Conservation (phyloP, 495 filamentous ascomycete genomes). For the Choiromyces venosus region DNA sequence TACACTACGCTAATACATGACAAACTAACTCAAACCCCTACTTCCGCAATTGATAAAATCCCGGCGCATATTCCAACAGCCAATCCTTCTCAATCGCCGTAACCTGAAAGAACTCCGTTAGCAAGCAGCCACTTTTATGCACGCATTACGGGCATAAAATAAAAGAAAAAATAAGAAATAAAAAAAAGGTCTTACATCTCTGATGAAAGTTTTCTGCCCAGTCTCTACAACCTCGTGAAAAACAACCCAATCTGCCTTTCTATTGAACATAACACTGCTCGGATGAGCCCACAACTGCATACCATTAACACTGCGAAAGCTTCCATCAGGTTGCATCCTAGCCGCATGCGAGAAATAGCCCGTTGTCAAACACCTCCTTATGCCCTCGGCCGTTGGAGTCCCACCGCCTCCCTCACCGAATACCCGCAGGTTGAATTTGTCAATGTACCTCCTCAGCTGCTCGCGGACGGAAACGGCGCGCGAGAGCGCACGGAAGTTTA, state of each 20-base stretch:
- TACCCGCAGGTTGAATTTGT: constrained; percentile 56
- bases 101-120: constrained; percentile 42
- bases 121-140: background rate
- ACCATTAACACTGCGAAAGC: constrained; percentile 68
- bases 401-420: constrained; percentile 40
- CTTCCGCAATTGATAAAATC: constrained; percentile 64
- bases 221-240: constrained; percentile 95
- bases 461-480: constrained; percentile 80
- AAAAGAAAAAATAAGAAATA: background rate
- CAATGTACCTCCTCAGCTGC: constrained; percentile 80
- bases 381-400: constrained; percentile 57
- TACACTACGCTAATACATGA: background rate
- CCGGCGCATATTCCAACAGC: constrained; percentile 81
- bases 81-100: constrained; percentile 87
- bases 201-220: constrained; percentile 80
- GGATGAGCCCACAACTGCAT: constrained; percentile 79
- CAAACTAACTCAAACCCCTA: constrained; percentile 9
- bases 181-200: constrained; percentile 52
- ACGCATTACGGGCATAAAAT: background rate
- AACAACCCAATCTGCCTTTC: constrained; percentile 95
- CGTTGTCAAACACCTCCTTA: constrained; percentile 78
- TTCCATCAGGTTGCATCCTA: constrained; percentile 91
- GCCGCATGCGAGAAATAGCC: constrained; percentile 96
- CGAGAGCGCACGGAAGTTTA: constrained; percentile 78
- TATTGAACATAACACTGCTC: constrained; percentile 91